phyloP scores from a whole-genome alignment of 495 filamentous ascomycete genomes.

The Terfezia boudieri region DNA sequence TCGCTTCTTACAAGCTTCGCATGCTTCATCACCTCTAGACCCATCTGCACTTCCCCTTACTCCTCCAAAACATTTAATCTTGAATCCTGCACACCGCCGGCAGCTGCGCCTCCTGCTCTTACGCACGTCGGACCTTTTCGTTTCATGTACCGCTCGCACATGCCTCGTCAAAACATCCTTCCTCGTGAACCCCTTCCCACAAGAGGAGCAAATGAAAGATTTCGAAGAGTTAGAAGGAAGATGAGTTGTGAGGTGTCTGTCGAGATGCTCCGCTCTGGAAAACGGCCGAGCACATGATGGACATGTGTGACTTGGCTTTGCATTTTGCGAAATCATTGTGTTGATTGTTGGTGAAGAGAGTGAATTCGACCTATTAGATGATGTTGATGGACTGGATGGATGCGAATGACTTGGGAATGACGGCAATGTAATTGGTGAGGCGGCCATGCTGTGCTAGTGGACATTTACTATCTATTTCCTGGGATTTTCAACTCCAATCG shows the following conservation, averaged over 20 bases:
- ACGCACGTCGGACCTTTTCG: slow-evolving; percentile 14
- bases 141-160: slow-evolving; percentile 18
- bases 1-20: slow-evolving; percentile 18
- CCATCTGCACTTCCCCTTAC: slow-evolving; percentile 13
- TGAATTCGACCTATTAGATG: background rate
- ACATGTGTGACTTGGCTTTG: slow-evolving; percentile 15
- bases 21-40: slow-evolving; percentile 14
- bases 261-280: slow-evolving; percentile 18
- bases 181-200: slow-evolving; percentile 17
- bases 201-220: slow-evolving; percentile 16
- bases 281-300: slow-evolving; percentile 17
- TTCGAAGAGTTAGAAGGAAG: slow-evolving; percentile 17
- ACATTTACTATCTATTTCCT: background rate
- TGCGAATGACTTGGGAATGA: background rate
- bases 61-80: slow-evolving; percentile 18
- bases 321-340: background rate
- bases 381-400: background rate
- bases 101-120: slow-evolving; percentile 18
- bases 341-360: background rate
- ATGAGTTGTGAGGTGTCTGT: slow-evolving; percentile 17
- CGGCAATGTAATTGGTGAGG: background rate
- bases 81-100: slow-evolving; percentile 16
- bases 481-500: background rate
- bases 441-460: background rate
- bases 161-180: slow-evolving; percentile 19